These are phyloP conservation scores for Neotropicomus parvogracilis DNA, from an alignment of 1,284 basidiomycete species.

Conservation along the genomic window DNA sequence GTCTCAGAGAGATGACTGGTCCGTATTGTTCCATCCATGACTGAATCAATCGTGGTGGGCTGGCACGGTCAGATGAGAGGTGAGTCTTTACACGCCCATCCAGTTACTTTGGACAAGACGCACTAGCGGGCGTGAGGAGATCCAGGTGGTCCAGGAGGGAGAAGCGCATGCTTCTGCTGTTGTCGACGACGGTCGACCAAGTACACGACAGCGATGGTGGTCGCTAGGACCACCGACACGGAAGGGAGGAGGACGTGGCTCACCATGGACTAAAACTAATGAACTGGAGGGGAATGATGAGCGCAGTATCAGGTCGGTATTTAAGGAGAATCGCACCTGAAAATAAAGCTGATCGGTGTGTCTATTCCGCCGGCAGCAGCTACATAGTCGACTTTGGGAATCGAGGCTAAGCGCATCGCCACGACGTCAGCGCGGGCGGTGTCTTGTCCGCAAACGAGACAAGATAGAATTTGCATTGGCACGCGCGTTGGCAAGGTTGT, in stretches of 20 bases:
- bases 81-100: background rate
- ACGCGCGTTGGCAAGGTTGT: too few species aligned
- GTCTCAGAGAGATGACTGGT: constrained; percentile 35
- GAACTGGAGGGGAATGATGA: background rate
- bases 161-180: constrained; percentile 12
- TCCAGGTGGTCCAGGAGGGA: constrained; percentile 24
- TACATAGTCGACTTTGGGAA: too few species aligned
- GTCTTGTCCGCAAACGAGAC: background rate
- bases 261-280: background rate
- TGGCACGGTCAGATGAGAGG: background rate
- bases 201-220: constrained; percentile 4
- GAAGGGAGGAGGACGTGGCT: background rate
- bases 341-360: too few species aligned
- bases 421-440: too few species aligned
- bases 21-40: constrained; percentile 39
- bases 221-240: background rate
- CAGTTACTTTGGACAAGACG: background rate
- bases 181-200: constrained; percentile 3
- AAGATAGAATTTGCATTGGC: too few species aligned
- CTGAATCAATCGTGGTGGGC: constrained; percentile 24
- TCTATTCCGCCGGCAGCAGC: too few species aligned
- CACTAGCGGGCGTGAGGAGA: constrained; percentile 24
- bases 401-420: background rate
- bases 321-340: background rate
- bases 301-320: background rate